Evolutionary conservation across 2,329 filamentous ascomycete genomes (phyloP).

Genomic region (Neofusicoccum laricinum): DNA sequence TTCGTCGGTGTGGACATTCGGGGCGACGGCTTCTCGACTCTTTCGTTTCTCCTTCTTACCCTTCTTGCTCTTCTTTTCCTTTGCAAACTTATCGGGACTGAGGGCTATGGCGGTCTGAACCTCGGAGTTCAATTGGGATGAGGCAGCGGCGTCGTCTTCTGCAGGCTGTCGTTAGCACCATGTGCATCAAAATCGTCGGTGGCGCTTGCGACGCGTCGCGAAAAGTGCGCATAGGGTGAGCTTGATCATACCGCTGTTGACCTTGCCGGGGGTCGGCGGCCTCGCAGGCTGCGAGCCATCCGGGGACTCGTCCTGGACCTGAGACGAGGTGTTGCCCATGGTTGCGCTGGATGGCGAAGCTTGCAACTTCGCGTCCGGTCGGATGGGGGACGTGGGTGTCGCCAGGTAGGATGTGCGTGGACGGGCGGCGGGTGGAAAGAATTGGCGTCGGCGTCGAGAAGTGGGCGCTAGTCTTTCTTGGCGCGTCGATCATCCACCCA

Average conservation of each 20-base stretch:
- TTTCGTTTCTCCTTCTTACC: not conserved
- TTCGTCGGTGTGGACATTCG: not conserved
- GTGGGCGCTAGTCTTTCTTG: slow-evolving; percentile 6
- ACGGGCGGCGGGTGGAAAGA: not conserved
- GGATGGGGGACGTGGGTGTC: not conserved
- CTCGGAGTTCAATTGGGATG: slow-evolving; percentile 12
- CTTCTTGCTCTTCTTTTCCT: slow-evolving; percentile 13
- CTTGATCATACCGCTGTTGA: not conserved
- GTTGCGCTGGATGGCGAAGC: slow-evolving; percentile 1
- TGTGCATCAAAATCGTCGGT: slow-evolving; percentile 7
- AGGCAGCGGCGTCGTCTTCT: slow-evolving; percentile 18
- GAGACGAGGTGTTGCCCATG: slow-evolving; percentile 14
- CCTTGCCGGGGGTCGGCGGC: not conserved
- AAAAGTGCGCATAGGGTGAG: not conserved
- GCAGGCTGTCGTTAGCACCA: not conserved
- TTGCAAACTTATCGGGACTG: not conserved
- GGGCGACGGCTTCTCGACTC: not conserved
- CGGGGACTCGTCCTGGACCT: not conserved
- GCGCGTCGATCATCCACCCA: slow-evolving; percentile 3
- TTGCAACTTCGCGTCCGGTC: not conserved
- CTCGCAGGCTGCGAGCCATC: not conserved
- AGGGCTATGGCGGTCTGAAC: not conserved
- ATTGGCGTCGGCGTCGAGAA: slow-evolving; percentile 1
- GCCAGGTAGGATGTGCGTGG: slow-evolving; percentile 8
- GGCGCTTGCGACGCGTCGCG: slow-evolving; percentile 4